phyloP scores from a whole-genome alignment of 352 stramenopile species.

The Globisporangium sylvaticum region DNA sequence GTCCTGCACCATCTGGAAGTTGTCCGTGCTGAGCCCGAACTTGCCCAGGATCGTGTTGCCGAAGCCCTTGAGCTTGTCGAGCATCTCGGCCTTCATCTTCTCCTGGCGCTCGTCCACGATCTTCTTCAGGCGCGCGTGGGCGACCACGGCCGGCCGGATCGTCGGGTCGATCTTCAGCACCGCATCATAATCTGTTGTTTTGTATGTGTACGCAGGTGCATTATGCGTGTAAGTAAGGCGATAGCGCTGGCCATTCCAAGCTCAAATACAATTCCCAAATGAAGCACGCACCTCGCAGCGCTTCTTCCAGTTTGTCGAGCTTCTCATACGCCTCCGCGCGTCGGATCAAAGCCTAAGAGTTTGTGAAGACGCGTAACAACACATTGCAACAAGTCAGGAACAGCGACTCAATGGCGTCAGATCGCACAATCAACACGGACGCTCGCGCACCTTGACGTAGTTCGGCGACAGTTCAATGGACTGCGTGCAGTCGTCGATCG shows the following conservation, averaged over 20 bases:
- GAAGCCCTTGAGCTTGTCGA: constrained; percentile 98
- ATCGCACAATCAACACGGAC: constrained; percentile 11
- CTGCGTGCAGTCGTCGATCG: constrained; percentile 92
- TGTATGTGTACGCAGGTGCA: too few relatives aligned
- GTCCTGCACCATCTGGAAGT: constrained; percentile 99
- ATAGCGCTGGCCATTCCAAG: too few relatives aligned
- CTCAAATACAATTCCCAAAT: not conserved
- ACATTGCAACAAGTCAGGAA: too few relatives aligned
- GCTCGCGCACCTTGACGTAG: constrained; percentile 91
- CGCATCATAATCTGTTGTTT: constrained; percentile 69
- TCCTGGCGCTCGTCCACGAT: constrained; percentile 93
- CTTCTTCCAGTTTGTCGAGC: constrained; percentile 92
- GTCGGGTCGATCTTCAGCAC: constrained; percentile 92
- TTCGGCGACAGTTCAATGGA: constrained; percentile 91
- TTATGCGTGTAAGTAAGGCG: too few relatives aligned
- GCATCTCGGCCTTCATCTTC: constrained; percentile 98
- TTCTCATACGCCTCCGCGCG: constrained; percentile 91
- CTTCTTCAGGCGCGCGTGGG: constrained; percentile 81
- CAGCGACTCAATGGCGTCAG: too few relatives aligned
- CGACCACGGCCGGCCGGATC: constrained; percentile 44
- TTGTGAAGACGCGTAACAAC: too few relatives aligned
- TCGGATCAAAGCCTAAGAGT: constrained; percentile 87
- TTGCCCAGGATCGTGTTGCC: constrained; percentile 98
- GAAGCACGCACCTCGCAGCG: constrained; percentile 64
- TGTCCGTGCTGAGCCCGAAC: constrained; percentile 99